Conservation (phyloP, 768 basidiomycete species). For the Austroboletus festivus region DNA sequence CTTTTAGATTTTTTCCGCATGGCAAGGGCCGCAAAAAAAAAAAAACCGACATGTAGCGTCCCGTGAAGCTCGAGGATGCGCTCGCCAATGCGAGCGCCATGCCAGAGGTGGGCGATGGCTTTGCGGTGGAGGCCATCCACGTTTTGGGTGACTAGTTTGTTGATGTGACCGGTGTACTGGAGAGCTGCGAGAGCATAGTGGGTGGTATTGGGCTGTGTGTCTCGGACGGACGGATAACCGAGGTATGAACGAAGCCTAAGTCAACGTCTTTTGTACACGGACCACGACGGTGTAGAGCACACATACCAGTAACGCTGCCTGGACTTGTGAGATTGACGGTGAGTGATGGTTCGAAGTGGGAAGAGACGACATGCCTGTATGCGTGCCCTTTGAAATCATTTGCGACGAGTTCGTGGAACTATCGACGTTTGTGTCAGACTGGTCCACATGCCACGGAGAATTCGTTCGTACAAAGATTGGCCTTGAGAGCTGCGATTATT, state of each 20-base stretch:
- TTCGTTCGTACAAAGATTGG: conserved; percentile 50
- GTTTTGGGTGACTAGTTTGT: conserved; percentile 76
- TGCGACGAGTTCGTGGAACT: conserved; percentile 83
- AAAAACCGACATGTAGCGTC: conserved; percentile 66
- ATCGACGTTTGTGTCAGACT: conserved; percentile 14
- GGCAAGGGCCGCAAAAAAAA: background rate
- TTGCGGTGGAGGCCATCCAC: conserved; percentile 95
- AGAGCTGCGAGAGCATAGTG: conserved; percentile 86
- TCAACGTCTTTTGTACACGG: background rate
- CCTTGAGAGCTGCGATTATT: conserved; percentile 28
- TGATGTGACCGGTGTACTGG: conserved; percentile 60
- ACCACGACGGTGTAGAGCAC: too few species aligned
- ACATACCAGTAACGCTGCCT: conserved; percentile 84
- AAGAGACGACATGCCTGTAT: conserved; percentile 54
- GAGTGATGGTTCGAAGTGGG: conserved; percentile 3
- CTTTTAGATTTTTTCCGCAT: conserved; percentile 10
- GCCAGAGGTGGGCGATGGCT: conserved; percentile 52
- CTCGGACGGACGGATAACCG: conserved; percentile 85
- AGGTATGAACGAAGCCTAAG: conserved; percentile 67
- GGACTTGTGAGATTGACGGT: conserved; percentile 2
- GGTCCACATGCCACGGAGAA: background rate
- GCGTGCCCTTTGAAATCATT: conserved; percentile 60
- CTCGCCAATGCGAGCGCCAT: conserved; percentile 32
- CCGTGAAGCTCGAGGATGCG: conserved; percentile 85
- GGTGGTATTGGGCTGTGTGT: conserved; percentile 81